phyloP scores from a whole-genome alignment of 352 stramenopile species.

The Phytophthora fragariae region DNA sequence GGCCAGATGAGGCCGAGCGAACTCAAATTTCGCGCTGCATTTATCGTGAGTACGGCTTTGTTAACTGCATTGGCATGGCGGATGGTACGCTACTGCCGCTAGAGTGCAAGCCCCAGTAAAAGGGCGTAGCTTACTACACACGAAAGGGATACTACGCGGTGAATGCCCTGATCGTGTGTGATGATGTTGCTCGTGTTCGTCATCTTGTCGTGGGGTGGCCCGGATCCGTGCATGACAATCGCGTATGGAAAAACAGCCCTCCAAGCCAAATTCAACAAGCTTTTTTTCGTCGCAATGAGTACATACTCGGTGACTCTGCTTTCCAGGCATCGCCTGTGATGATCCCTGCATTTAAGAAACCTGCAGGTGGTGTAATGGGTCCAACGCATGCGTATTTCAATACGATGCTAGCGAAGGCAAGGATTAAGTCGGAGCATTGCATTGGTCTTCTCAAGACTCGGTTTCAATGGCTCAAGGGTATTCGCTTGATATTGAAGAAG shows the following conservation, averaged over 20 bases:
- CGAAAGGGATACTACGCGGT: neutral
- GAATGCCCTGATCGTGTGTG: neutral
- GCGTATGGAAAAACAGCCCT: slow-evolving; percentile 8
- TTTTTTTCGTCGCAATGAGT: slow-evolving; percentile 11
- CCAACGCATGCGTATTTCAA: slow-evolving; percentile 8
- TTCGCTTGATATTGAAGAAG: slow-evolving; percentile 7
- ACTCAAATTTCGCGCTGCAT: neutral
- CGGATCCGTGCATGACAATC: slow-evolving; percentile 9
- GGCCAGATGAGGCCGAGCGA: slow-evolving; percentile 7
- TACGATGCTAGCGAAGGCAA: neutral
- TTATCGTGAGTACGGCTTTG: neutral
- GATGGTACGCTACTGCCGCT: neutral
- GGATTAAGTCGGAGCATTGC: neutral
- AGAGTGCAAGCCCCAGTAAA: no score
- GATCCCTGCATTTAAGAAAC: slow-evolving; percentile 11
- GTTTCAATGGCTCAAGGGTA: neutral
- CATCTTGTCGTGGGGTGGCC: slow-evolving; percentile 3
- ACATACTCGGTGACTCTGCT: slow-evolving; percentile 12
- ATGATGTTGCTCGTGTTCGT: neutral
- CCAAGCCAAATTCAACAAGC: neutral
- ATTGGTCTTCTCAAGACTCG: slow-evolving; percentile 11
- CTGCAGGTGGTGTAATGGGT: neutral
- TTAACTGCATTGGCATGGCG: slow-evolving; percentile 10
- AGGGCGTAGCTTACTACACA: slow-evolving; percentile 3
- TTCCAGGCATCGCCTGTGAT: slow-evolving; percentile 9